phyloP scores from a whole-genome alignment of 257 asterid genomes.

The Paraleonurus japonicus region DNA sequence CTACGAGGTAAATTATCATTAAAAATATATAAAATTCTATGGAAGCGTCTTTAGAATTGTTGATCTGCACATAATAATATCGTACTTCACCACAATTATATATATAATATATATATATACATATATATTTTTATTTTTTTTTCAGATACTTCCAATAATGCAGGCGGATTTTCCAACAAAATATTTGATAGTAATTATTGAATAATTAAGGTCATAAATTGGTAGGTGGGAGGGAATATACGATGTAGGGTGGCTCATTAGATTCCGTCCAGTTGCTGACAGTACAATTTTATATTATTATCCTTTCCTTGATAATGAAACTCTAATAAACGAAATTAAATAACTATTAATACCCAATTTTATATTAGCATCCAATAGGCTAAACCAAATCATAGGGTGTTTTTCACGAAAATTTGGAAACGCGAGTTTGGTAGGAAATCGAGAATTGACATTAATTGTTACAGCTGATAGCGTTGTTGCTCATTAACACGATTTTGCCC shows the following conservation, averaged over 20 bases:
- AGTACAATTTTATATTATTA: background rate
- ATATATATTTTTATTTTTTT: too few relatives aligned
- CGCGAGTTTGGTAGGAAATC: conserved; percentile 13
- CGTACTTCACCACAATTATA: background rate
- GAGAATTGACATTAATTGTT: background rate
- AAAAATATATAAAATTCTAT: background rate
- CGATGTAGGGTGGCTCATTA: conserved; percentile 18
- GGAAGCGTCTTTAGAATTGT: background rate
- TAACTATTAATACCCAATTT: too few relatives aligned
- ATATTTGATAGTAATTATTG: background rate
- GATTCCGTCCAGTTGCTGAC: conserved; percentile 9
- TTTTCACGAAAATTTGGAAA: conserved; percentile 4
- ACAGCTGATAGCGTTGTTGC: background rate
- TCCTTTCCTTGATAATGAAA: background rate
- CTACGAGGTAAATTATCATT: background rate
- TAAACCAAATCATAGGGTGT: background rate
- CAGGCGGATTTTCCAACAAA: conserved; percentile 26
- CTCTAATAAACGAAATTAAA: background rate
- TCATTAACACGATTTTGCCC: background rate
- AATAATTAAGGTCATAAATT: background rate
- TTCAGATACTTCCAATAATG: background rate
- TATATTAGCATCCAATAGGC: too few relatives aligned
- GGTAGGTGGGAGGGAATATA: conserved; percentile 22
- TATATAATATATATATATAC: background rate
- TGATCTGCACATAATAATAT: background rate